Conservation (phyloP, 2,329 filamentous ascomycete genomes). For the Cyanodermella asteris region DNA sequence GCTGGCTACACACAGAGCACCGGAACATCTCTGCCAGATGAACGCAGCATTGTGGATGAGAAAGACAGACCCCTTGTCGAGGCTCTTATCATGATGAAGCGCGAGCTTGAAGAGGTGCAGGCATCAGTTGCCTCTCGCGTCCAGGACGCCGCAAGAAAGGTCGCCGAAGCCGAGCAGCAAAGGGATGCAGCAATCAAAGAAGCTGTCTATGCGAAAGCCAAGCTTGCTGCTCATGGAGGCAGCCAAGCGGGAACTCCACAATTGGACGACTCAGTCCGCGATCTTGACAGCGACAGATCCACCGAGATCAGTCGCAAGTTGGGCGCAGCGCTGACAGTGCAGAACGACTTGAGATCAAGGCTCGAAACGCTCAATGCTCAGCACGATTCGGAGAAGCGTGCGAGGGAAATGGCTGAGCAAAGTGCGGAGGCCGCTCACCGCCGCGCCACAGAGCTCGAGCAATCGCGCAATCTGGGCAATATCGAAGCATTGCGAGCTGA, state of each 20-base stretch:
- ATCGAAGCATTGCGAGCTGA: slow-evolving; percentile 70
- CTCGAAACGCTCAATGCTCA: slow-evolving; percentile 48
- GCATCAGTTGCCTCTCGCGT: slow-evolving; percentile 75
- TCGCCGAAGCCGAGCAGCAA: slow-evolving; percentile 87
- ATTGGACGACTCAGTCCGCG: slow-evolving; percentile 25
- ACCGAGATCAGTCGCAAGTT: slow-evolving; percentile 63
- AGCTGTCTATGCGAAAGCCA: slow-evolving; percentile 86
- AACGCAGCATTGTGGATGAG: slow-evolving; percentile 58
- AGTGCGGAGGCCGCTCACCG: slow-evolving; percentile 63
- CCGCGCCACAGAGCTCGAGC: slow-evolving; percentile 64
- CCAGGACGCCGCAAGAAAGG: slow-evolving; percentile 61
- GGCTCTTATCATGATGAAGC: slow-evolving; percentile 74
- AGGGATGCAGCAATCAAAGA: slow-evolving; percentile 86
- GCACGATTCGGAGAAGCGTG: slow-evolving; percentile 57
- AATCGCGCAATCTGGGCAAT: slow-evolving; percentile 63
- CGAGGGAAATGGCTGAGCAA: slow-evolving; percentile 71
- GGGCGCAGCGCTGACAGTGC: slow-evolving; percentile 55
- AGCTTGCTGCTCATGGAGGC: slow-evolving; percentile 59
- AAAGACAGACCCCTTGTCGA: slow-evolving; percentile 85
- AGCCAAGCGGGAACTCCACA: slow-evolving; percentile 38
- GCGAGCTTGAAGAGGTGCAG: slow-evolving; percentile 76
- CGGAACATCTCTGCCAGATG: slow-evolving; percentile 48
- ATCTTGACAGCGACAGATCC: slow-evolving; percentile 38
- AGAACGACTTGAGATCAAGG: slow-evolving; percentile 60
- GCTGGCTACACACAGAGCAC: slow-evolving; percentile 61